Evolutionary conservation across 2,329 filamentous ascomycete species (phyloP).

Genomic region (Tolypocladium ovalisporum): DNA sequence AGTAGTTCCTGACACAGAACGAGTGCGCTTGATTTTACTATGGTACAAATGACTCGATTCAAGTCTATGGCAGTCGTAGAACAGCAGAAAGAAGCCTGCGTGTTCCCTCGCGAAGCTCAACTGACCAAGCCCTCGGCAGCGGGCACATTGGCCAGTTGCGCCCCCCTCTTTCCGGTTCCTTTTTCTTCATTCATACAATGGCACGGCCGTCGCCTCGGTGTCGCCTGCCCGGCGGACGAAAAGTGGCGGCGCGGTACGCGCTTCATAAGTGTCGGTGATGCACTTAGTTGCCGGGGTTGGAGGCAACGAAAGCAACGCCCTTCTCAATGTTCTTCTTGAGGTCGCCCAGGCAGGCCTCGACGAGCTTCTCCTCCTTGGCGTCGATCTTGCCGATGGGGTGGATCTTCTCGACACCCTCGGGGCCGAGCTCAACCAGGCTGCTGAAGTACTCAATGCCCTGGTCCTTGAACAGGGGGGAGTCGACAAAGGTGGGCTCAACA

Average conservation of each 20-base stretch:
- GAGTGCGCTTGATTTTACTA: conserved; percentile 11
- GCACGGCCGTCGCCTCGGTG: neutral
- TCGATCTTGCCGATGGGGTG: conserved; percentile 76
- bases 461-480: conserved; percentile 97
- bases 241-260: neutral
- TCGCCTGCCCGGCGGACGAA: neutral
- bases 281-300: conserved; percentile 49
- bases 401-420: conserved; percentile 92
- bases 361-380: conserved; percentile 76
- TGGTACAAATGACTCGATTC: conserved; percentile 23
- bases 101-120: conserved; percentile 6
- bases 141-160: conserved; percentile 1
- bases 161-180: neutral
- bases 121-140: conserved; percentile 3
- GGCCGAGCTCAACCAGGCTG: conserved; percentile 89
- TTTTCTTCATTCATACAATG: conserved; percentile 1
- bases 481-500: conserved; percentile 91
- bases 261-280: neutral
- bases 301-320: conserved; percentile 54
- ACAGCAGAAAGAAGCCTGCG: conserved; percentile 7
- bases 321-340: conserved; percentile 94
- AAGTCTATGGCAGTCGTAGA: conserved; percentile 22
- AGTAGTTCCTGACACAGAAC: neutral
- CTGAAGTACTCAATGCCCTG: conserved; percentile 96
- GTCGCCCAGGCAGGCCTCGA: conserved; percentile 75